Conservation (phyloP, 306 rosid species). For the Rosa multiflora region DNA sequence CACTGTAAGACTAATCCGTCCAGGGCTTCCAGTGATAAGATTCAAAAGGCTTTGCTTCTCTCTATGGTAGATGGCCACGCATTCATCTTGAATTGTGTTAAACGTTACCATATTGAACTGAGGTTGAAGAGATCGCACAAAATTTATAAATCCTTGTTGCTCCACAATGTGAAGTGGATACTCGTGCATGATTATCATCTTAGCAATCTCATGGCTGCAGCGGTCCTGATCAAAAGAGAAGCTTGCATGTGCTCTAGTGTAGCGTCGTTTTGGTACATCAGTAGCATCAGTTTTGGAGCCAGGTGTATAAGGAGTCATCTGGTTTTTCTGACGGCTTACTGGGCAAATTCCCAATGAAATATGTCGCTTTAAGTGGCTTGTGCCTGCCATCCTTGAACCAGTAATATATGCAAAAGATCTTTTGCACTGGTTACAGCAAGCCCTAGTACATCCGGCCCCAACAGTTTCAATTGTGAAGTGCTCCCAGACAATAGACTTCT, state of each 20-base stretch:
- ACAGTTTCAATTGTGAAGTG: conserved; percentile 67
- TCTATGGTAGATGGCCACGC: conserved; percentile 50
- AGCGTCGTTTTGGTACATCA: conserved; percentile 54
- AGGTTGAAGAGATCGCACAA: conserved; percentile 68
- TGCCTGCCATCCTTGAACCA: conserved; percentile 76
- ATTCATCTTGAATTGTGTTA: conserved; percentile 50
- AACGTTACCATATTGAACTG: conserved; percentile 51
- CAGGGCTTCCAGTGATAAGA: conserved; percentile 62
- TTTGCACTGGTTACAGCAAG: conserved; percentile 76
- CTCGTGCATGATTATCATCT: conserved; percentile 81
- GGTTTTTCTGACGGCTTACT: conserved; percentile 56
- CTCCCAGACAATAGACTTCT: conserved; percentile 87
- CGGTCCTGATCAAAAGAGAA: conserved; percentile 60
- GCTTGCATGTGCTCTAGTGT: conserved; percentile 38
- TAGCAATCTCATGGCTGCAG: conserved; percentile 65
- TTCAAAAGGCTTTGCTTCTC: conserved; percentile 68
- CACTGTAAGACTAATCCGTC: conserved; percentile 74
- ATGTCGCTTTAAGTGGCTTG: conserved; percentile 85
- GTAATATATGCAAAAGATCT: conserved; percentile 77
- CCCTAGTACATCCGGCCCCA: conserved; percentile 60
- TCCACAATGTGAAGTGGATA: conserved; percentile 87
- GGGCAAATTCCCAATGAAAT: conserved; percentile 75
- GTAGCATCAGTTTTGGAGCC: conserved; percentile 29
- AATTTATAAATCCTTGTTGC: conserved; percentile 69
- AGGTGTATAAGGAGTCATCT: conserved; percentile 26